Percentiles rank a stretch among this genome's conserved stretches.
Evolutionary conservation across 441 rosid species (phyloP).

Genomic region (Erodium texanum): DNA sequence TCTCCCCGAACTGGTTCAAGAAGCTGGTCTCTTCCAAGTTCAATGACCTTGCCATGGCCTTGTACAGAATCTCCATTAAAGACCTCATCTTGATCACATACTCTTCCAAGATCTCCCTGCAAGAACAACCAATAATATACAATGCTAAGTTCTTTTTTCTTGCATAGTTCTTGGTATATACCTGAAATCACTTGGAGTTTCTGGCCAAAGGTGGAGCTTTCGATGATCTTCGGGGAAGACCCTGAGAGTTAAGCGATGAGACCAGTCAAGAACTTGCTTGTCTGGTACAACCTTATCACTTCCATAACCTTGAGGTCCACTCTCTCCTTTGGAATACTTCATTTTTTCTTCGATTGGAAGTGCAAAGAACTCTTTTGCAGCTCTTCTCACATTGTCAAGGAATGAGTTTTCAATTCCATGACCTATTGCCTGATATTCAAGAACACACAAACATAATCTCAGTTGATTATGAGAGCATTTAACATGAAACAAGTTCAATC

Average conservation of each 20-base stretch:
- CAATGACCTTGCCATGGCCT: conserved; percentile 26
- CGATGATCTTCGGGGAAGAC: conserved; percentile 10
- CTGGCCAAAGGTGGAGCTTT: conserved; percentile 16
- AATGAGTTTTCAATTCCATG: conserved; percentile 13
- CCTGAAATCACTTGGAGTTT: conserved; percentile 10
- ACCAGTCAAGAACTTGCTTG: conserved; percentile 18
- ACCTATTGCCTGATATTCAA: conserved; percentile 9
- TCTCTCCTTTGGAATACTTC: not conserved
- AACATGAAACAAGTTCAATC: too few species aligned
- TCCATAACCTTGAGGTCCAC: conserved; percentile 13
- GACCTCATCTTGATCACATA: conserved; percentile 17
- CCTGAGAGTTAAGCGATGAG: not conserved
- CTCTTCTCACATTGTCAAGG: conserved; percentile 6
- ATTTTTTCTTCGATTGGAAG: conserved; percentile 11
- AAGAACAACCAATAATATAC: not conserved
- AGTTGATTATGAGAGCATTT: not conserved
- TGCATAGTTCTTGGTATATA: too few species aligned
- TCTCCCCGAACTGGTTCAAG: conserved; percentile 16
- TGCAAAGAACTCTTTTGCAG: conserved; percentile 7
- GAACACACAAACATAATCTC: not conserved
- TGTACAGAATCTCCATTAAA: conserved; percentile 17
- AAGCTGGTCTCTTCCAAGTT: conserved; percentile 26
- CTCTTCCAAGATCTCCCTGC: conserved; percentile 21
- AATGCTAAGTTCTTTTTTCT: too few species aligned
- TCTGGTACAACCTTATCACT: conserved; percentile 10